Conservation (phyloP, 163 green algal species). For the Scenedesmus sp. region DNA sequence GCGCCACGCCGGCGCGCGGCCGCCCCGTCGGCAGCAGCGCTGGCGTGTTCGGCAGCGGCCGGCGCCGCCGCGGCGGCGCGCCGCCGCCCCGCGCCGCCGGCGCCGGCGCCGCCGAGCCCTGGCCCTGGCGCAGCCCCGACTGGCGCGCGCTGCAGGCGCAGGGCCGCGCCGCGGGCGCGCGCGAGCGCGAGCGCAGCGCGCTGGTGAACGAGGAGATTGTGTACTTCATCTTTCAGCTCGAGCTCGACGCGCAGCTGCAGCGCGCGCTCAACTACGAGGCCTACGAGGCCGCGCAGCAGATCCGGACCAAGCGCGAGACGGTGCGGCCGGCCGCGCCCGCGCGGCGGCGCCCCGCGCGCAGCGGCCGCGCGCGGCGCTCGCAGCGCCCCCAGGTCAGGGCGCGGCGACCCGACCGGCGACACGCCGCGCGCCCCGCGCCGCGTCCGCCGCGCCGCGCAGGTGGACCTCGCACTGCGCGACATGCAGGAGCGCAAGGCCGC, state of each 20-base stretch:
- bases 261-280: slow-evolving; percentile 80
- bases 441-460: slow-evolving; percentile 42
- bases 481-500: slow-evolving; percentile 69
- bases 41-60: too few relatives aligned
- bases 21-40: too few relatives aligned
- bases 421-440: too few relatives aligned
- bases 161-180: background rate
- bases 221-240: slow-evolving; percentile 80
- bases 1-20: too few relatives aligned
- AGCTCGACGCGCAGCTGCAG: slow-evolving; percentile 80
- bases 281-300: slow-evolving; percentile 73
- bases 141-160: background rate
- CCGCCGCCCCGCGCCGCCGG: background rate
- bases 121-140: slow-evolving; percentile 13
- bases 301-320: slow-evolving; percentile 63
- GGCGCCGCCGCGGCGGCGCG: background rate
- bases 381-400: too few relatives aligned
- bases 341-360: too few relatives aligned
- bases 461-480: slow-evolving; percentile 67
- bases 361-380: too few relatives aligned
- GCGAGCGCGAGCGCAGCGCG: slow-evolving; percentile 17
- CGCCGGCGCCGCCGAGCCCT: slow-evolving; percentile 10
- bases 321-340: slow-evolving; percentile 48
- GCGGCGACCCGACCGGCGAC: too few relatives aligned
- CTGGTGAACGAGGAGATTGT: slow-evolving; percentile 76